These are phyloP conservation scores for Citrullus colocynthis DNA, from an alignment of 306 rosid genomes.

Conservation along the genomic window DNA sequence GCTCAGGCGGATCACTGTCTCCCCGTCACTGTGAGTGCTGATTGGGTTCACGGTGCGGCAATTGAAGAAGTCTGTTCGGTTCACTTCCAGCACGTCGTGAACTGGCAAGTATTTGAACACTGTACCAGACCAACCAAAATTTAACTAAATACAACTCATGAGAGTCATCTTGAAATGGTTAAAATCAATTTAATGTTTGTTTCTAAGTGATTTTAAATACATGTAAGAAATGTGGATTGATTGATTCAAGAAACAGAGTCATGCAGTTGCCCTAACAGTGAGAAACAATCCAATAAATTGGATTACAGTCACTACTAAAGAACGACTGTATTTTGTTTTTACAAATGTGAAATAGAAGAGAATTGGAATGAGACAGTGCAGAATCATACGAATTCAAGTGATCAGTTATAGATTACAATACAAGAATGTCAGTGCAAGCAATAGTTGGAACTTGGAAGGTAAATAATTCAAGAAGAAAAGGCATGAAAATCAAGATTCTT, in stretches of 20 bases:
- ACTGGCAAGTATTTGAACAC: slow-evolving; percentile 64
- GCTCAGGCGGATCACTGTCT: slow-evolving; percentile 40
- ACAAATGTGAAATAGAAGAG: neutral
- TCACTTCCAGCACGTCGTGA: slow-evolving; percentile 63
- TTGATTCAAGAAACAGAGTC: neutral
- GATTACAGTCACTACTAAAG: neutral
- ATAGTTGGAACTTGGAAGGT: neutral
- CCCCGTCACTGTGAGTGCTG: slow-evolving; percentile 32
- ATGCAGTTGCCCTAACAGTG: neutral
- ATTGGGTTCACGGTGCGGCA: slow-evolving; percentile 39
- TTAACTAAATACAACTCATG: too few relatives aligned
- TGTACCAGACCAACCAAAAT: slow-evolving; percentile 13
- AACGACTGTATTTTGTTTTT: neutral
- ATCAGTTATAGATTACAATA: neutral
- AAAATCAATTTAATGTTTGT: too few relatives aligned
- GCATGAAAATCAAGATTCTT: neutral
- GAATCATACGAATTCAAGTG: neutral
- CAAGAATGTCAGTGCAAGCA: neutral
- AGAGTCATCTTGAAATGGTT: too few relatives aligned
- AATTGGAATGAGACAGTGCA: neutral
- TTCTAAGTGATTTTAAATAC: too few relatives aligned
- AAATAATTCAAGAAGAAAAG: neutral
- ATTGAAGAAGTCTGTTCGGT: slow-evolving; percentile 26
- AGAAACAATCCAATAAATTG: neutral
- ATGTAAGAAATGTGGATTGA: neutral